Evolutionary conservation across 805 yeast species (phyloP), one percentile per base, ranked within the genome.

Genomic region (Wickerhamomyces strasburgensis): DNA sequence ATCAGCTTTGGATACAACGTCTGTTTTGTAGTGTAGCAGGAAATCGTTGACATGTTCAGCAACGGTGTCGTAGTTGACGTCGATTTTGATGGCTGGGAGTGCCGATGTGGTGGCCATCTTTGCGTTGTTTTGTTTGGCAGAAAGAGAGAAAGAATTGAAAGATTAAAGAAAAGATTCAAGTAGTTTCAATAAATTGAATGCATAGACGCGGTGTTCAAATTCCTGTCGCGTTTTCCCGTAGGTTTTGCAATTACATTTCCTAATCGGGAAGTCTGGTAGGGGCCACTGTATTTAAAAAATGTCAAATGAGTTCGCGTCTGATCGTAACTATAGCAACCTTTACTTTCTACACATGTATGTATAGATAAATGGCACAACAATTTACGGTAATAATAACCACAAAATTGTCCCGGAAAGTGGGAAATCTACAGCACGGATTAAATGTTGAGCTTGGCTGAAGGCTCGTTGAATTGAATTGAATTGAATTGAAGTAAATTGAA

Each of bases 11-110:
- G 56, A 48, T 25, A 62, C 52, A 34, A 37, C 27, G 24, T 68
- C 51, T 16, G 70, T 56, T 60, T 78, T 84, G 69, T 67, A 88
- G 51, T 84, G 82, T 19, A 69, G 62, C 38, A 88, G 59, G 60
- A 88, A 88, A 43, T 80, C 83, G 43, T 69, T 67, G 33, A 84
- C 72, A 19, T 73, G 64, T 15, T 68, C 69, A 37, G 71, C 67
- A 48, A 86, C 69, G 32, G 75, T 80, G 33, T 70, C 70, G 59
- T 88, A 89, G 63, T 88, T 85, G 58, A 85, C 74, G 43, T 80
- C 74, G 39, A 84, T 62, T 54, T 78, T 81, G 48, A 82, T 71
- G 19, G 87, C 67, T 21, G 88, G 89, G 43, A 81, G 51, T 4
- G 65, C 51, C 6, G 54, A 45, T 13, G 33, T 21, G 2, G 56